Evolutionary conservation across 1,139 yeast genomes (phyloP).

Genomic region (Nakaseomyces bracarensis): DNA sequence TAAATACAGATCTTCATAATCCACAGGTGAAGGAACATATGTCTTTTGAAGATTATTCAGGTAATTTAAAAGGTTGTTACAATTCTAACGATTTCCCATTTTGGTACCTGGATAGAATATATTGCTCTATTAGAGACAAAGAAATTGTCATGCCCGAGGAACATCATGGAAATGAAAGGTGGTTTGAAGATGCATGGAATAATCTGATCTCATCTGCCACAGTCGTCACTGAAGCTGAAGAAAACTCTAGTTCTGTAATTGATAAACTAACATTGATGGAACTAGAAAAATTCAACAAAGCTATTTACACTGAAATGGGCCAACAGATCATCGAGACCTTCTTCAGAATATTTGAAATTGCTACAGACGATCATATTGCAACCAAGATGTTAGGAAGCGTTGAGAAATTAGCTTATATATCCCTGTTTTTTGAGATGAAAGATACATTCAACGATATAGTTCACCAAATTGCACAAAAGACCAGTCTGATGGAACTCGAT

Average conservation of each 20-base stretch:
- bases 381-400: conserved; percentile 80
- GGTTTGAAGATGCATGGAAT: conserved; percentile 94
- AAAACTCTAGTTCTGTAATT: conserved; percentile 17
- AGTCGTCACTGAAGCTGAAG: conserved; percentile 30
- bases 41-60: conserved; percentile 75
- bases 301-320: conserved; percentile 57
- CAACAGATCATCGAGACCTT: conserved; percentile 59
- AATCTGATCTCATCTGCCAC: conserved; percentile 54
- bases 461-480: conserved; percentile 52
- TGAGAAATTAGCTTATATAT: conserved; percentile 74
- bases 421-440: conserved; percentile 52
- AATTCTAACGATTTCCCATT: conserved; percentile 70
- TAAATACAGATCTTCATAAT: conserved; percentile 71
- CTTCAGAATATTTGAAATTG: conserved; percentile 71
- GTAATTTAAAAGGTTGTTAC: conserved; percentile 73
- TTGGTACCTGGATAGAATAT: conserved; percentile 78
- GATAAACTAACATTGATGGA: conserved; percentile 28
- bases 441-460: conserved; percentile 59
- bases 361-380: conserved; percentile 83
- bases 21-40: conserved; percentile 78
- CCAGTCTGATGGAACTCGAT: conserved; percentile 37
- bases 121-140: conserved; percentile 66
- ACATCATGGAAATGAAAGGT: conserved; percentile 73
- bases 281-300: conserved; percentile 51
- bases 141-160: conserved; percentile 98